phyloP scores from a whole-genome alignment of 1,284 basidiomycete genomes.

The Entoloma clypeatum region DNA sequence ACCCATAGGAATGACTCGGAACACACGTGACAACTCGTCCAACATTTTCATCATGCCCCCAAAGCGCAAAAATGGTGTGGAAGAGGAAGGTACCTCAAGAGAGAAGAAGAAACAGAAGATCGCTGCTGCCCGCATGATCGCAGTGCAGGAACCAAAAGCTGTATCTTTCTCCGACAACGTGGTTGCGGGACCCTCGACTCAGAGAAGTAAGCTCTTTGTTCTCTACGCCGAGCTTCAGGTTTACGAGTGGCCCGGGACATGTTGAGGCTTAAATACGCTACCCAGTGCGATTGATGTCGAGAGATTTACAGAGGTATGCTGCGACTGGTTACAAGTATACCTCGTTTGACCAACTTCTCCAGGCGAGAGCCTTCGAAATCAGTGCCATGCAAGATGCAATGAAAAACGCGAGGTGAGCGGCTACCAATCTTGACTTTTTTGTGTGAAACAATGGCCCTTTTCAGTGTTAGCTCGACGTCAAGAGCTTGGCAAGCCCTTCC shows the following conservation, averaged over 20 bases:
- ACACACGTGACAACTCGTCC: conserved; percentile 4
- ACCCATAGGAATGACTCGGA: conserved; percentile 3
- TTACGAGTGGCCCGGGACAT: too few species aligned
- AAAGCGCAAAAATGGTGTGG: conserved; percentile 46
- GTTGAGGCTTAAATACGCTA: conserved; percentile 52
- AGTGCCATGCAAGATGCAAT: conserved; percentile 84
- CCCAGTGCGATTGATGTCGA: conserved; percentile 82
- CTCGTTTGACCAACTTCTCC: conserved; percentile 6
- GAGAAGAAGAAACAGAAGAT: conserved; percentile 70
- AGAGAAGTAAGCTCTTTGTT: conserved; percentile 28
- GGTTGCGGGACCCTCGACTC: conserved; percentile 38
- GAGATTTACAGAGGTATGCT: conserved; percentile 77
- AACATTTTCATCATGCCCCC: conserved; percentile 36
- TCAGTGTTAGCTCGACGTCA: conserved; percentile 60
- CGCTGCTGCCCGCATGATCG: conserved; percentile 60
- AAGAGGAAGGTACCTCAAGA: conserved; percentile 40
- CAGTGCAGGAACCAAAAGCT: conserved; percentile 44
- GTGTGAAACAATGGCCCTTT: conserved; percentile 13
- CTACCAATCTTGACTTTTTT: not conserved
- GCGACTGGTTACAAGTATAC: too few species aligned
- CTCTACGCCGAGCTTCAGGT: not conserved
- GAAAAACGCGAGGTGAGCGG: conserved; percentile 62
- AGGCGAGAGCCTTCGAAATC: conserved; percentile 87
- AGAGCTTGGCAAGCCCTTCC: conserved; percentile 90
- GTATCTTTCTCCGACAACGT: conserved; percentile 24